A percentile compares a stretch with the other conserved stretches of the same genome.
These are phyloP conservation scores for Hypomontagnella monticulosa DNA, from an alignment of 495 filamentous ascomycete genomes.

Conservation along the genomic window DNA sequence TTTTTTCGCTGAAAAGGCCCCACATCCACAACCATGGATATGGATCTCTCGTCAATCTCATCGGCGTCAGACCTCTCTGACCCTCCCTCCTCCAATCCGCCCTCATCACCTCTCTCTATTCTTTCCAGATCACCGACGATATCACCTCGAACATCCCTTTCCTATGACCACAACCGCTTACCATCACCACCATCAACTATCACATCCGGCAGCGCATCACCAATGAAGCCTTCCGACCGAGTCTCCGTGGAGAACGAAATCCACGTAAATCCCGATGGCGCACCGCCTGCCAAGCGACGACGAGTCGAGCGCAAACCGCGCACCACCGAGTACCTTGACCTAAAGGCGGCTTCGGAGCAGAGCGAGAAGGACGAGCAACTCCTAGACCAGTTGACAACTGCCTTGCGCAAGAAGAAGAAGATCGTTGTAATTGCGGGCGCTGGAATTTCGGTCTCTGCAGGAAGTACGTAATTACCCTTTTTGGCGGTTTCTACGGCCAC, in stretches of 20 bases:
- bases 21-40: conserved; percentile 27
- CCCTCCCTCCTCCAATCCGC: conserved; percentile 49
- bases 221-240: conserved; percentile 50
- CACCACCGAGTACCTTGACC: conserved; percentile 78
- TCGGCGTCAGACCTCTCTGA: conserved; percentile 44
- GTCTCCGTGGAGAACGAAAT: conserved; percentile 50
- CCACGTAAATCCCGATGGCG: conserved; percentile 66
- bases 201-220: conserved; percentile 53
- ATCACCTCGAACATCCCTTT: conserved; percentile 42
- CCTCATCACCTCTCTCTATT: conserved; percentile 60
- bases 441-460: conserved; percentile 94
- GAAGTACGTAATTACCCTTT: conserved; percentile 72
- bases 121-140: conserved; percentile 64
- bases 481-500: background rate
- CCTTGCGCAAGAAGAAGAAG: conserved; percentile 88
- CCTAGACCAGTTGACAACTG: conserved; percentile 74
- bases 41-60: conserved; percentile 38
- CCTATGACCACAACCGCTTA: conserved; percentile 33
- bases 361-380: conserved; percentile 57
- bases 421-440: conserved; percentile 97
- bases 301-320: conserved; percentile 75
- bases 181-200: conserved; percentile 59
- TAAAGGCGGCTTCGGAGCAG: conserved; percentile 61
- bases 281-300: conserved; percentile 77
- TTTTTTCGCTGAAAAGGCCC: background rate